These are phyloP conservation scores for Strobilomyces dryophilus DNA, from an alignment of 768 basidiomycete species.

Conservation along the genomic window DNA sequence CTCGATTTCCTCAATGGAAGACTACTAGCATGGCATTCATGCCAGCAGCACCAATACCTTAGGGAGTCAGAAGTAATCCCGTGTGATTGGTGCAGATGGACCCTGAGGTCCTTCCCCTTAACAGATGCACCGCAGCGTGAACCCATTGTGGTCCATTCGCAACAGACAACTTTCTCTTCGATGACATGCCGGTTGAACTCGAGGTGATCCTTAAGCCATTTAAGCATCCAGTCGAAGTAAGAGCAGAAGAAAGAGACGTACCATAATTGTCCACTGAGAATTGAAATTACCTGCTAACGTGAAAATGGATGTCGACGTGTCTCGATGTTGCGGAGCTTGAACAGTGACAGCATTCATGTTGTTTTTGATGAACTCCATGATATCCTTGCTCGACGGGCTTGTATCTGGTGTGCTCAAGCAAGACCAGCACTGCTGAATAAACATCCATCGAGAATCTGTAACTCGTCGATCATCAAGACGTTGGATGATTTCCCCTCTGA, in stretches of 20 bases:
- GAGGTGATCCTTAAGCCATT: slow-evolving; percentile 1
- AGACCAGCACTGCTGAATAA: neutral
- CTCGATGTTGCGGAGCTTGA: too few species aligned
- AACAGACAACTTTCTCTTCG: neutral
- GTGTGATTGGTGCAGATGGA: slow-evolving; percentile 5
- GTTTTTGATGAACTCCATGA: neutral
- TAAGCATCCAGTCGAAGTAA: neutral
- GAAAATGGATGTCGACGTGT: too few species aligned
- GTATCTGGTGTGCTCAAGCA: neutral
- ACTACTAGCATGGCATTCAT: neutral
- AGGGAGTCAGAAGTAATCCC: neutral
- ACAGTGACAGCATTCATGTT: too few species aligned
- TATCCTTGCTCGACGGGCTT: neutral
- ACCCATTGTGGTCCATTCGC: slow-evolving; percentile 2
- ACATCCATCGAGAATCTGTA: neutral
- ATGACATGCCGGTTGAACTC: slow-evolving; percentile 1
- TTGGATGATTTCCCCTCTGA: neutral
- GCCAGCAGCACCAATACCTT: slow-evolving; percentile 9
- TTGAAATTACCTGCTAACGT: too few species aligned
- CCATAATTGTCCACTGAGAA: neutral
- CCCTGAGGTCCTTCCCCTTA: neutral
- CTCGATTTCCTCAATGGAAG: slow-evolving; percentile 3
- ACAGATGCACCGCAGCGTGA: neutral
- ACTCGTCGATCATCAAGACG: neutral
- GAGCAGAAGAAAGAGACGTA: neutral